Base-by-base conservation (phyloP, 2,329 filamentous ascomycete genomes). In the Diplodia seriata region DNA sequence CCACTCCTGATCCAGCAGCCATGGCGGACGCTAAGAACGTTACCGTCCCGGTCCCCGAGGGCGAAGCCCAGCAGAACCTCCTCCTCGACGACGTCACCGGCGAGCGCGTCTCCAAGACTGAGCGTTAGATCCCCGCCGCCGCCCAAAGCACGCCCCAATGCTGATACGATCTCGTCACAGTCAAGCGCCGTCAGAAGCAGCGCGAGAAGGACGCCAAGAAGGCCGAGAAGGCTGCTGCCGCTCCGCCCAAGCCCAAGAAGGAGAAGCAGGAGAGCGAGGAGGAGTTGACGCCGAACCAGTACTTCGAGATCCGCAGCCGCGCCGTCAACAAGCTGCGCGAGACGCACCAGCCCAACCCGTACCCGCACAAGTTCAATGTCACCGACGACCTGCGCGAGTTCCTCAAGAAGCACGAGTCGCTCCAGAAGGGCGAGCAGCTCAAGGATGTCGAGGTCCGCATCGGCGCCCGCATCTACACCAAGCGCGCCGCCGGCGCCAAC, bases 151-250 rank as follows among this genome's bases (percentile, higher is more conserved):
- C 82, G 80, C 20, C 47, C 29, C 56, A n/a, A 38, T 50, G 43
- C 64, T 11, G 9, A 26, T 47, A 49, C 23, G 5, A 61, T 33
- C 33, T 36, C 47, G n/a, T 18, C 20, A 90, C 94, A 83, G 85
- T 98, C 80, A 99, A 99, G 92, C 94, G 92, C 85, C 90, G 94
- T 76, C 88, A 94, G 84, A 99, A 99, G 92, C 86, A 90, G 78
- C 90, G 94, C 73, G 88, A 94, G 80, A 89, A 87, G 81, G 93
- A 96, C 70, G 91, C 91, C 73, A 92, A 93, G 83, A 97, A 97
- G 90, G 89, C 89, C 74, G 89, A 93, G 83, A 94, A 93, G 85
- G 91, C 89, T 33, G 91, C 92, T 64, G 85, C 87, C 62, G 85
- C 89, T 69, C 84, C 87, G 43, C 85, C 87, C 50, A 84, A 85